These are phyloP conservation scores for Candida peoriensis DNA, from an alignment of 805 yeast species.

Conservation along the genomic window DNA sequence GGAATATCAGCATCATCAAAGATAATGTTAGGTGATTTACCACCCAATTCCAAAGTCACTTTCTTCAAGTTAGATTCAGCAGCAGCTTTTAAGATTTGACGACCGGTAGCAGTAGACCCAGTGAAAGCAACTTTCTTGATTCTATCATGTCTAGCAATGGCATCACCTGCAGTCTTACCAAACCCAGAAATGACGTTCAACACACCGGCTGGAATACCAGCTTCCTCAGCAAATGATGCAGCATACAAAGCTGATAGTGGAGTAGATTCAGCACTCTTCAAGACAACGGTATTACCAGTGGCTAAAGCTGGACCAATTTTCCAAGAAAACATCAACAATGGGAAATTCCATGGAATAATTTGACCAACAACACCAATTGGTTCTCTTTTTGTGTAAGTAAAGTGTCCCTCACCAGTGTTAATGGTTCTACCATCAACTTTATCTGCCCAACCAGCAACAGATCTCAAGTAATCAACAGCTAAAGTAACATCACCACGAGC, in stretches of 20 bases:
- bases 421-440: slow-evolving; percentile 14
- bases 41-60: slow-evolving; percentile 11
- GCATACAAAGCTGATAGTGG: slow-evolving; percentile 12
- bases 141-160: slow-evolving; percentile 10
- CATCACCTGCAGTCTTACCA: slow-evolving; percentile 14
- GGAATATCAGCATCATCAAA: slow-evolving; percentile 12
- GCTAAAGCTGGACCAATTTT: slow-evolving; percentile 13
- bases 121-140: slow-evolving; percentile 13
- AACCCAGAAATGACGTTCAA: slow-evolving; percentile 11
- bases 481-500: slow-evolving; percentile 13
- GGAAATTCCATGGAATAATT: slow-evolving; percentile 13
- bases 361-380: slow-evolving; percentile 15
- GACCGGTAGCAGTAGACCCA: slow-evolving; percentile 13
- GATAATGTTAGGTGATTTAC: slow-evolving; percentile 13
- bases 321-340: slow-evolving; percentile 13
- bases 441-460: slow-evolving; percentile 14
- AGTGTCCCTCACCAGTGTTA: slow-evolving; percentile 7
- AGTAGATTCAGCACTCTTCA: slow-evolving; percentile 12
- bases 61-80: slow-evolving; percentile 13
- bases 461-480: slow-evolving; percentile 11
- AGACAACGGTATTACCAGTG: slow-evolving; percentile 11
- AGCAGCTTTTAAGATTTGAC: slow-evolving; percentile 11
- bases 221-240: slow-evolving; percentile 9
- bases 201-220: slow-evolving; percentile 14
- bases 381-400: slow-evolving; percentile 10